phyloP scores from a whole-genome alignment of 306 rosid species.

The Dryas alaskensis region DNA sequence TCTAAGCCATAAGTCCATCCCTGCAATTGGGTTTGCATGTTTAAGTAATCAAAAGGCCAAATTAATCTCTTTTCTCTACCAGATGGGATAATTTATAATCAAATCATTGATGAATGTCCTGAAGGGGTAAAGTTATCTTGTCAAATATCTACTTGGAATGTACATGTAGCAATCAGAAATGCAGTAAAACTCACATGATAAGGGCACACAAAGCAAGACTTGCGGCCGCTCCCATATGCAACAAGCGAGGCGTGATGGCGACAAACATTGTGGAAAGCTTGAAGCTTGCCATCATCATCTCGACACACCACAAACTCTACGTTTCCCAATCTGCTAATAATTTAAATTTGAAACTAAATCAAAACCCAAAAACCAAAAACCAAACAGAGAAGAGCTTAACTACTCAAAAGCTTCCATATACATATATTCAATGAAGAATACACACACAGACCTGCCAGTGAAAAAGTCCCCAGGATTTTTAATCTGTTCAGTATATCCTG shows the following conservation, averaged over 20 bases:
- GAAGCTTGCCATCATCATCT: constrained; percentile 55
- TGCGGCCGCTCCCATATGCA: constrained; percentile 71
- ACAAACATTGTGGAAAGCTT: constrained; percentile 86
- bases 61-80: background rate
- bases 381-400: constrained; percentile 38
- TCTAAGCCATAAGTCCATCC: constrained; percentile 90
- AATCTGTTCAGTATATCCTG: constrained; percentile 72
- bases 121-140: too few relatives aligned
- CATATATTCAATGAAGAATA: background rate
- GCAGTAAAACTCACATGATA: constrained; percentile 65
- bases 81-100: background rate
- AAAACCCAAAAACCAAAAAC: constrained; percentile 3
- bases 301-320: constrained; percentile 78
- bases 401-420: constrained; percentile 6
- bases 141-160: background rate
- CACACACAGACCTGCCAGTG: constrained; percentile 67
- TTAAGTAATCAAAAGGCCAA: background rate
- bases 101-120: background rate
- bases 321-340: constrained; percentile 57
- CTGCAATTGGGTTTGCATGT: constrained; percentile 35
- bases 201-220: constrained; percentile 91
- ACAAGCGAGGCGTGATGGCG: constrained; percentile 84
- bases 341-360: background rate
- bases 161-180: background rate
- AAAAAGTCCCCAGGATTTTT: constrained; percentile 55